These are phyloP conservation scores for Striga hermonthica DNA, from an alignment of 305 asterid genomes.

Conservation along the genomic window DNA sequence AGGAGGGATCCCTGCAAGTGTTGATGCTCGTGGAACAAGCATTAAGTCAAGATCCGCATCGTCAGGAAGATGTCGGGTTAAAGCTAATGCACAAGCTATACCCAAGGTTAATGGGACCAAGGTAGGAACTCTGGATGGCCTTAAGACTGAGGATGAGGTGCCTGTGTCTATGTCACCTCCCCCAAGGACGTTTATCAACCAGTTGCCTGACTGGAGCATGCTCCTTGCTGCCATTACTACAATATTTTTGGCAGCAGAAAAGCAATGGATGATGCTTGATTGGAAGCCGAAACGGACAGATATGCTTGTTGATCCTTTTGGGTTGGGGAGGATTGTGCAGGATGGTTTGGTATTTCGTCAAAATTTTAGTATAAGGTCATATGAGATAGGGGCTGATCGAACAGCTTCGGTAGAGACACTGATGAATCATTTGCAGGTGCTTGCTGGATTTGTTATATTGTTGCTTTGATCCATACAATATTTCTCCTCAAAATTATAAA, in stretches of 20 bases:
- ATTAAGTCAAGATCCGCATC: constrained; percentile 57
- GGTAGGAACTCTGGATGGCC: constrained; percentile 68
- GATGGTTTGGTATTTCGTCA: constrained; percentile 89
- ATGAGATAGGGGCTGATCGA: constrained; percentile 95
- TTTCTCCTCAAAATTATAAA: neutral
- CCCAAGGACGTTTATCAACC: constrained; percentile 87
- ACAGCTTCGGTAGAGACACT: constrained; percentile 90
- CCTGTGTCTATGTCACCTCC: constrained; percentile 51
- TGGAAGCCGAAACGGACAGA: constrained; percentile 93
- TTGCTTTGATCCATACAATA: constrained; percentile 2
- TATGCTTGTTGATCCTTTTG: constrained; percentile 74
- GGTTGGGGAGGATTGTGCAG: constrained; percentile 79
- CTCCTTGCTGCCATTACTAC: constrained; percentile 96
- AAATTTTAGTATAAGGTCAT: constrained; percentile 91
- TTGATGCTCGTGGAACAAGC: constrained; percentile 61
- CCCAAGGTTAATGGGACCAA: constrained; percentile 90
- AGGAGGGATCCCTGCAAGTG: constrained; percentile 54
- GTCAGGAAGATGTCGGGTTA: constrained; percentile 60
- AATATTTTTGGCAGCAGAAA: constrained; percentile 91
- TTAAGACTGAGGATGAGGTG: constrained; percentile 59
- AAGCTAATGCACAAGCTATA: constrained; percentile 85
- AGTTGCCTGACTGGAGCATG: constrained; percentile 98
- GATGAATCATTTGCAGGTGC: constrained; percentile 98
- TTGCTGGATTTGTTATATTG: constrained; percentile 18
- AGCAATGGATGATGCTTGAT: constrained; percentile 99